A percentile compares a stretch with the other conserved stretches of the same genome.
phyloP scores from a whole-genome alignment of 2,329 filamentous ascomycete species.

The Colletotrichum graminicola region DNA sequence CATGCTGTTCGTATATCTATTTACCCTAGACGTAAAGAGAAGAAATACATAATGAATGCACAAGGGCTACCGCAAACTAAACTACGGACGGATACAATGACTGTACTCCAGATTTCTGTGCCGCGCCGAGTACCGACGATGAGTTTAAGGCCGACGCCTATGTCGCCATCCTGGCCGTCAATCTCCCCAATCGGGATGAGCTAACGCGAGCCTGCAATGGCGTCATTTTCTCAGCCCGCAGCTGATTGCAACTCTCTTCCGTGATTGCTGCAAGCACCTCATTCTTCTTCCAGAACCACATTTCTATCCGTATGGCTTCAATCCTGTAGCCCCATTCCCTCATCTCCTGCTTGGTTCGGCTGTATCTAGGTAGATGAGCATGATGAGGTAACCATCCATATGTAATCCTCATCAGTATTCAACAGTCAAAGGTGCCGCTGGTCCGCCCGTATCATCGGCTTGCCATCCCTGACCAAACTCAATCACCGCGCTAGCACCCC shows the following conservation, averaged over 20 bases:
- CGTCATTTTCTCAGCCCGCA: constrained; percentile 31
- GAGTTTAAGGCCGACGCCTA: constrained; percentile 39
- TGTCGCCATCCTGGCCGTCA: constrained; percentile 40
- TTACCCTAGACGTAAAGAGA: not conserved
- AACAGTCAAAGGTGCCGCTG: not conserved
- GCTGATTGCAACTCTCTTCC: too few relatives aligned
- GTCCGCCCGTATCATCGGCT: not conserved
- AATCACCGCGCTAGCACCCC: not conserved
- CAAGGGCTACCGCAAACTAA: not conserved
- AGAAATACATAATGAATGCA: too few relatives aligned
- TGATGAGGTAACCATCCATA: not conserved
- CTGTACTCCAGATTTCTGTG: constrained; percentile 15
- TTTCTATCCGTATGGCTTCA: not conserved
- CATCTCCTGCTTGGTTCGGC: not conserved
- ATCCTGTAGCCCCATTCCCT: not conserved
- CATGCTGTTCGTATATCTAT: too few relatives aligned
- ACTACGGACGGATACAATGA: too few relatives aligned
- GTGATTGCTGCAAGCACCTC: too few relatives aligned
- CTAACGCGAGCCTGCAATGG: constrained; percentile 40
- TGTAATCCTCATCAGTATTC: not conserved
- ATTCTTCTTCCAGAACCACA: not conserved
- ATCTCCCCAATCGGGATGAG: constrained; percentile 41
- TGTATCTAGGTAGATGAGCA: not conserved
- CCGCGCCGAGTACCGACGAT: constrained; percentile 34
- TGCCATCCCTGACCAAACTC: not conserved